Conservation (phyloP, 2,329 filamentous ascomycete species). For the Daldinia sp. region DNA sequence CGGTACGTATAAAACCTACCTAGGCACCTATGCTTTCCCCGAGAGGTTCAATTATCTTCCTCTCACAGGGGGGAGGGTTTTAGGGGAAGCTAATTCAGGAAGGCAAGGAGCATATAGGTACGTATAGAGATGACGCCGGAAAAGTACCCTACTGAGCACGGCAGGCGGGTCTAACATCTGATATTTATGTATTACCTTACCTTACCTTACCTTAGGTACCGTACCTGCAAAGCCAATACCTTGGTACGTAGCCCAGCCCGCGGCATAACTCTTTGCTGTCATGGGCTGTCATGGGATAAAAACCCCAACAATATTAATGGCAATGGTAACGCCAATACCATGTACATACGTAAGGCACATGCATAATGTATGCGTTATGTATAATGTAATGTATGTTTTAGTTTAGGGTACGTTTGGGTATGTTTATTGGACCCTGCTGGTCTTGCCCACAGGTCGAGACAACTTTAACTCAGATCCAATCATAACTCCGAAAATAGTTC, state of each 20-base stretch:
- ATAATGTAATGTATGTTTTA: not conserved
- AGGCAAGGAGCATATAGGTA: conserved; percentile 29
- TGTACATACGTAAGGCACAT: conserved; percentile 2
- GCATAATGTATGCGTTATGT: not conserved
- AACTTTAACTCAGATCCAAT: conserved; percentile 37
- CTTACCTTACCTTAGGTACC: conserved; percentile 13
- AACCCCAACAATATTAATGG: conserved; percentile 1
- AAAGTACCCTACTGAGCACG: conserved; percentile 34
- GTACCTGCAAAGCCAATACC: not conserved
- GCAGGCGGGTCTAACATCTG: conserved; percentile 31
- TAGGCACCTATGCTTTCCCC: conserved; percentile 1
- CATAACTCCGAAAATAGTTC: conserved; percentile 32
- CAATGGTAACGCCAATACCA: too few relatives aligned
- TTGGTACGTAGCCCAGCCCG: not conserved
- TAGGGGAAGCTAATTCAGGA: conserved; percentile 19
- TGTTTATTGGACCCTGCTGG: conserved; percentile 12
- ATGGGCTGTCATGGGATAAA: conserved; percentile 1
- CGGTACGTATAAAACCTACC: not conserved
- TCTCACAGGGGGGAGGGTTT: conserved; percentile 13
- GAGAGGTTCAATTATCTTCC: conserved; percentile 22
- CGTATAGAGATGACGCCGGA: conserved; percentile 25
- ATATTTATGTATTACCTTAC: too few relatives aligned
- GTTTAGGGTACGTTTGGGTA: too few relatives aligned
- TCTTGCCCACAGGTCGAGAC: conserved; percentile 19
- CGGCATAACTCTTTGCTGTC: not conserved